These are phyloP conservation scores for Carallia pectinifolia DNA, from an alignment of 345 rosid genomes.

Conservation along the genomic window DNA sequence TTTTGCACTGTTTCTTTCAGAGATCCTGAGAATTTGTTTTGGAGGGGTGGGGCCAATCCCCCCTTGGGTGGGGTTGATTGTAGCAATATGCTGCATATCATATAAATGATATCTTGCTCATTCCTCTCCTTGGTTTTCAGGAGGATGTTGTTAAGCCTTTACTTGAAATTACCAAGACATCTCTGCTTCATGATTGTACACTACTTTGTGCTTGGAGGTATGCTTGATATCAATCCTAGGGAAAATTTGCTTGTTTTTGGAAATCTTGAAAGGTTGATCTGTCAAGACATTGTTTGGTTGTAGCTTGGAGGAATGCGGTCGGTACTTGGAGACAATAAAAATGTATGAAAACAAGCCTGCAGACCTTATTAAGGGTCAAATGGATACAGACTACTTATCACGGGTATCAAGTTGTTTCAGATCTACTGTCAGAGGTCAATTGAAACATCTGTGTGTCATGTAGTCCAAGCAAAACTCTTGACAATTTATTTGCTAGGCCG, in stretches of 20 bases:
- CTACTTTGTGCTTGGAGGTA: conserved; percentile 89
- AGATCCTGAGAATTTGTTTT: background rate
- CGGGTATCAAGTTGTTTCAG: conserved; percentile 43
- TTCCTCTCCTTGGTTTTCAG: conserved; percentile 36
- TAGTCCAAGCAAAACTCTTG: background rate
- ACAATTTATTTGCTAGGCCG: background rate
- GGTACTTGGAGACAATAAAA: conserved; percentile 93
- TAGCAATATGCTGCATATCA: background rate
- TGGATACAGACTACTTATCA: conserved; percentile 85
- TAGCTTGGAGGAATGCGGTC: conserved; percentile 95
- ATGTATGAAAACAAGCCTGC: conserved; percentile 94
- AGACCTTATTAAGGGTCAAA: conserved; percentile 89
- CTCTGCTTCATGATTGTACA: conserved; percentile 89
- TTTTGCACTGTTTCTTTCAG: background rate
- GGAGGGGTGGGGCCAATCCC: background rate
- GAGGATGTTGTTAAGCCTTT: conserved; percentile 78
- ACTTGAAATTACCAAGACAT: conserved; percentile 76
- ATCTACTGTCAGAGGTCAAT: background rate
- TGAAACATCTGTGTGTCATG: background rate
- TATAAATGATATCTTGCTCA: background rate
- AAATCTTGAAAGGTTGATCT: conserved; percentile 1
- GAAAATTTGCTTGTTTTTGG: background rate
- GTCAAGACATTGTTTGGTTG: conserved; percentile 9
- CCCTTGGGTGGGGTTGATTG: background rate
- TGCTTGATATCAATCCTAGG: background rate